Percentiles rank a stretch among this genome's conserved stretches.
Conservation (phyloP, 1,284 basidiomycete species). For the Ganoderma boninense region DNA sequence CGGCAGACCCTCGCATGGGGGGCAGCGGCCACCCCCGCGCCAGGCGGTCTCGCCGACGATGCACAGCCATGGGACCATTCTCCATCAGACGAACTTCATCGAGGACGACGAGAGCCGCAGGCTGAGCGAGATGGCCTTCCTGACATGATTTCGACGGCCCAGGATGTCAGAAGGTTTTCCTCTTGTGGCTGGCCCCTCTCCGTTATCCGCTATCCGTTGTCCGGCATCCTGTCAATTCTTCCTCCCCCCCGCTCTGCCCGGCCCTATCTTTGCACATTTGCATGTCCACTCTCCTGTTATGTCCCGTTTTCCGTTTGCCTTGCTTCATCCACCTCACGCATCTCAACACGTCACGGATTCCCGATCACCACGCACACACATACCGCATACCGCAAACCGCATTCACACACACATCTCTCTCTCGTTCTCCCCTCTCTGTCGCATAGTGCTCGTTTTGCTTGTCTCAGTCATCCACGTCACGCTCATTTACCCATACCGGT, state of each 20-base stretch:
- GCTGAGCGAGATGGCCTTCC: constrained; percentile 74
- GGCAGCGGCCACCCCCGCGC: constrained; percentile 39
- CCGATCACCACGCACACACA: neutral
- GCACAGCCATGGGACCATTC: constrained; percentile 63
- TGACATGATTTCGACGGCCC: constrained; percentile 42
- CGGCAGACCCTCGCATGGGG: constrained; percentile 13
- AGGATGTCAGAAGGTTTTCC: neutral
- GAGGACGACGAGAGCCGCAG: constrained; percentile 71
- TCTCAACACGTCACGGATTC: neutral
- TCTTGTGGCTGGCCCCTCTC: neutral
- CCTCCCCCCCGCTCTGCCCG: neutral
- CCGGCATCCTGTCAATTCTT: neutral
- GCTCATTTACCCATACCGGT: neutral
- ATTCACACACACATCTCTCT: neutral
- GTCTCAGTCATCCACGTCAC: constrained; percentile 7
- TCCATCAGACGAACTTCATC: constrained; percentile 58
- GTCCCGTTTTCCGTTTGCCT: too few relatives aligned
- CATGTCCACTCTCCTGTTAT: neutral
- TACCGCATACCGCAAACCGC: neutral
- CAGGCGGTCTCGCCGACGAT: constrained; percentile 63
- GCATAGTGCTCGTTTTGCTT: neutral
- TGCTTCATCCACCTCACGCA: constrained; percentile 4
- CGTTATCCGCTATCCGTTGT: neutral
- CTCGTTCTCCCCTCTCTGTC: neutral
- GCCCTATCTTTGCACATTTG: neutral